Evolutionary conservation across 1,139 yeast genomes (phyloP).

Genomic region (Hyphopichia fennica): DNA sequence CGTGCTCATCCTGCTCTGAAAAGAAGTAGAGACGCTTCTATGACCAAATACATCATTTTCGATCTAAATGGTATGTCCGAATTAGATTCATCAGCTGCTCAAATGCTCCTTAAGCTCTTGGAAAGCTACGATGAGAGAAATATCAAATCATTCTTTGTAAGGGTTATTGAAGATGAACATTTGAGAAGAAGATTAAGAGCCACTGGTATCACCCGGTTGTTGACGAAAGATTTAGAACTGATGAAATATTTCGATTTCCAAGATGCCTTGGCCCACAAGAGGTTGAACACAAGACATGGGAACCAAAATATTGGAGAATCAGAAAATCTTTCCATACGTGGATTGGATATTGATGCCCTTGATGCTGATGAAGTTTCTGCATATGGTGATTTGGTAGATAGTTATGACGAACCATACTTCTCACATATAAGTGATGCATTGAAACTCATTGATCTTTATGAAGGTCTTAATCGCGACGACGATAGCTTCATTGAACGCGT

Average conservation of each 20-base stretch:
- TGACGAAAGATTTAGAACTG: conserved; percentile 23
- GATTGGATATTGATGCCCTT: conserved; percentile 4
- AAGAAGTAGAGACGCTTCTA: conserved; percentile 49
- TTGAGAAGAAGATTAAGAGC: conserved; percentile 29
- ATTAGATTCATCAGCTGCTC: conserved; percentile 85
- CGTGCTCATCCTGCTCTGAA: conserved; percentile 82
- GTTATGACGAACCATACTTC: conserved; percentile 32
- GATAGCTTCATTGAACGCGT: conserved; percentile 2
- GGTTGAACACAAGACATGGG: background rate
- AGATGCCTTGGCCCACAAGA: conserved; percentile 7
- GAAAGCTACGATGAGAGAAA: conserved; percentile 53
- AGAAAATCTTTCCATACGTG: conserved; percentile 1
- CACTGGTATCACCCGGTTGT: conserved; percentile 32
- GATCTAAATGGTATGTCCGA: conserved; percentile 86
- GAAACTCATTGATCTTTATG: conserved; percentile 41
- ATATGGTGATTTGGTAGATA: conserved; percentile 29
- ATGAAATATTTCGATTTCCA: conserved; percentile 14
- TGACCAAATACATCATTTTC: conserved; percentile 70
- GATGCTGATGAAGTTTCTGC: conserved; percentile 14
- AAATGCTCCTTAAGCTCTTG: conserved; percentile 65
- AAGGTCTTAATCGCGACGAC: conserved; percentile 7
- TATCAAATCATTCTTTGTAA: conserved; percentile 63
- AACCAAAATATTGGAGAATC: too few species aligned
- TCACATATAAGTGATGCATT: conserved; percentile 44
- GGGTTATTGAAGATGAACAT: conserved; percentile 49